Evolutionary conservation across 2,329 filamentous ascomycete species (phyloP), one percentile per base, ranked within the genome.

Genomic region (Calonectria montana): DNA sequence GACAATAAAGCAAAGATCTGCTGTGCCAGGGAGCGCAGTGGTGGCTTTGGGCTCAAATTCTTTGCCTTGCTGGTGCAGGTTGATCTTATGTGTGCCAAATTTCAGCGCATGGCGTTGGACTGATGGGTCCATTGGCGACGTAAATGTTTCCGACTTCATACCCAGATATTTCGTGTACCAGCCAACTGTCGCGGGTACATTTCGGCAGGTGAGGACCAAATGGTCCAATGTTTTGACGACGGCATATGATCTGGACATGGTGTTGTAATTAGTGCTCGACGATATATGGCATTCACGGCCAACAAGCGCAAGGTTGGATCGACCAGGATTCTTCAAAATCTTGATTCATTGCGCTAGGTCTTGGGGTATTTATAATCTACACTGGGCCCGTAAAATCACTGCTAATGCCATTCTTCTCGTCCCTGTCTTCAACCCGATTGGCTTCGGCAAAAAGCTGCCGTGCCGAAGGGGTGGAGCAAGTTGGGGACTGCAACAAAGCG

Each of bases 71-170:
- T 89, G 84, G 76, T 92, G 90, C 2, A 92, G 84, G 71, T 92
- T 92, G 69, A 92, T 89, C 80, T 92, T 92, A 72, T 91, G 89
- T 1, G 74, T 77, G 39, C 90, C 91, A 74, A 92, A 92, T 5
- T 85, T 81, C 18, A 92, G 83, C 0, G 89, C 89, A 70, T 89
- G 86, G 15, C 90, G 86, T 27, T 55, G 50, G 4, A 63, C 55
- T 2, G 84, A 79, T 16, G 83, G 73, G 18, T 80, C 83, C 7
- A 81, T 73, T 13, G 83, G 76, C 0, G 88, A 86, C 0, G 82
- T 77, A 70, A 87, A 82, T 2, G 55, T 83, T 82, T 3, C 86
- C 35, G 87, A 83, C 62, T 83, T 84, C 90, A 92, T 92, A 66
- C 90, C 90, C 1, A 91, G 85, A 69, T 87, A 82, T 3, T 83